Percentiles rank a stretch among this genome's conserved stretches.
phyloP scores from a whole-genome alignment of 352 stramenopile genomes.

The Globisporangium splendens region DNA sequence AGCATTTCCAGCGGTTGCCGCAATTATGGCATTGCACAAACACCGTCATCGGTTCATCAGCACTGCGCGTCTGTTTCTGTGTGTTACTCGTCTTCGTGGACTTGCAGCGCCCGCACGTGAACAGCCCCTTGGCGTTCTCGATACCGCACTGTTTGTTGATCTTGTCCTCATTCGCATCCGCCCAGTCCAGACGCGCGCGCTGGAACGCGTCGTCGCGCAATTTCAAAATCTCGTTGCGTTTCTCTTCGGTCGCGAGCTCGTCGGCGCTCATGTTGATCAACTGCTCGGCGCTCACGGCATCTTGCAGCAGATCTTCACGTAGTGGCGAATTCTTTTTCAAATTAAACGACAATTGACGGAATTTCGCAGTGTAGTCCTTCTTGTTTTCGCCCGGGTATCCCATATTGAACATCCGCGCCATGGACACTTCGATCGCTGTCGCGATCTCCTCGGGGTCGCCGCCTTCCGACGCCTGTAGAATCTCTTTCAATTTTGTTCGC shows the following conservation, averaged over 20 bases:
- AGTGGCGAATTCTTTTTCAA: conserved; percentile 88
- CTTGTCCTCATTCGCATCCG: conserved; percentile 87
- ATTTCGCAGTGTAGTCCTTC: conserved; percentile 88
- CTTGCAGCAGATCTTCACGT: conserved; percentile 67
- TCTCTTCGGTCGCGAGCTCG: conserved; percentile 85
- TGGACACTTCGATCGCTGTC: conserved; percentile 66
- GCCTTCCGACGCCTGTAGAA: conserved; percentile 46
- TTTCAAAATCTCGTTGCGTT: conserved; percentile 81
- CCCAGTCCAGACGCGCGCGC: conserved; percentile 85
- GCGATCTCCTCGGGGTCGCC: conserved; percentile 50
- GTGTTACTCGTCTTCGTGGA: conserved; percentile 95
- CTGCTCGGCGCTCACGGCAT: conserved; percentile 66
- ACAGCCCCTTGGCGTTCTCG: conserved; percentile 72
- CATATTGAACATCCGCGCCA: conserved; percentile 71
- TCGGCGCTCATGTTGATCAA: conserved; percentile 82
- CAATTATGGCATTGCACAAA: conserved; percentile 97
- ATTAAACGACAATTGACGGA: conserved; percentile 88
- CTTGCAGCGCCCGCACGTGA: conserved; percentile 94
- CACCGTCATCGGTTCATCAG: conserved; percentile 98
- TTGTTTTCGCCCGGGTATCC: conserved; percentile 72
- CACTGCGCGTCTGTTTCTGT: conserved; percentile 97
- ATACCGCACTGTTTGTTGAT: conserved; percentile 91
- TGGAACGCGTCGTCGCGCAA: conserved; percentile 82
- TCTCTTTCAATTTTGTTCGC: conserved; percentile 79
- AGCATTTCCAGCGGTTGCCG: conserved; percentile 95